Conservation (phyloP, 768 basidiomycete species). For the Suillus americanus region DNA sequence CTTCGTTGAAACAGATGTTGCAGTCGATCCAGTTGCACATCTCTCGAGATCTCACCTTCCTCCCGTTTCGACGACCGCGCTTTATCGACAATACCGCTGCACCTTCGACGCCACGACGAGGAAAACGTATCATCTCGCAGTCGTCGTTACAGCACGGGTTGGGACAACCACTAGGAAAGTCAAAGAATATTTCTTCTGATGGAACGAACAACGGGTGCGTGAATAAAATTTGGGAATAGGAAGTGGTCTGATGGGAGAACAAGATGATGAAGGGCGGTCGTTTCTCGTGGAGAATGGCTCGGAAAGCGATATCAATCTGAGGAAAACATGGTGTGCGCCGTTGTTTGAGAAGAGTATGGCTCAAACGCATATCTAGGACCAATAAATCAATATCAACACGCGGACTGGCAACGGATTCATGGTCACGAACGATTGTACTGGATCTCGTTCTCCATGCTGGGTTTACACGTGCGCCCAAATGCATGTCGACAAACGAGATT, state of each 20-base stretch:
- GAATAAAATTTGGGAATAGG: conserved; percentile 82
- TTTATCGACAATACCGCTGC: conserved; percentile 65
- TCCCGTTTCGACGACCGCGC: conserved; percentile 50
- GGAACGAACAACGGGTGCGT: conserved; percentile 71
- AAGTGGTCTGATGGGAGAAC: conserved; percentile 78
- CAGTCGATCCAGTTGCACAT: conserved; percentile 89
- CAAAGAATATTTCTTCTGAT: conserved; percentile 68
- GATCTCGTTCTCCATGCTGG: conserved; percentile 64
- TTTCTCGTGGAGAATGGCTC: conserved; percentile 75
- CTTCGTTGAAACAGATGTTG: conserved; percentile 56
- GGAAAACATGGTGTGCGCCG: conserved; percentile 79
- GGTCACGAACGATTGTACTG: conserved; percentile 64
- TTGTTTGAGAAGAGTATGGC: conserved; percentile 64
- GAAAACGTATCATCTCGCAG: conserved; percentile 82
- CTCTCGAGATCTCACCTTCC: conserved; percentile 51
- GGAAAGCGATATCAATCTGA: conserved; percentile 76
- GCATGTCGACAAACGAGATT: conserved; percentile 68
- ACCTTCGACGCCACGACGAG: conserved; percentile 57
- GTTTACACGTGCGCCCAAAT: conserved; percentile 60
- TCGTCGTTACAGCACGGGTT: conserved; percentile 80
- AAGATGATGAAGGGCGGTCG: conserved; percentile 74
- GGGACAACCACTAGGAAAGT: conserved; percentile 78
- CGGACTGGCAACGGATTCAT: conserved; percentile 4
- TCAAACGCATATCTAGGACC: conserved; percentile 59
- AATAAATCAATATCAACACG: conserved; percentile 9